Evolutionary conservation across 2,329 filamentous ascomycete species (phyloP), one percentile per base, ranked within the genome.

Genomic region (Venturia pyrina): DNA sequence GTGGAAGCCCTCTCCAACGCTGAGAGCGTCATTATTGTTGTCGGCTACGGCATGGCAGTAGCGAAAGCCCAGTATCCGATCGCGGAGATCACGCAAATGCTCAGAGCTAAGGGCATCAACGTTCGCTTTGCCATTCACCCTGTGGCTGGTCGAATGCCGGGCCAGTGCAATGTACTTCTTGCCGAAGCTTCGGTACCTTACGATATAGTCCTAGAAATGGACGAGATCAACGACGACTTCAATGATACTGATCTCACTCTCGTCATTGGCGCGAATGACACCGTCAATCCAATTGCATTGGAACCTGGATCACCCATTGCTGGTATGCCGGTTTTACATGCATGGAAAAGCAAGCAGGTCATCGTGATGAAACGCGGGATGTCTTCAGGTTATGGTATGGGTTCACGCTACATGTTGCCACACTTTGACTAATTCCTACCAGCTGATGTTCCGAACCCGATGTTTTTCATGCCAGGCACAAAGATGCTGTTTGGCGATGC

Each of bases 171-270:
- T 72, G 91, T 96, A 4, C 81, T 96, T 2, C 85, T 96, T 17
- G 92, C 92, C 0, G 92, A 96, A 75, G 92, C 92, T 0, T 88
- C 85, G 43, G 92, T 96, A n/a, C 60, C 60, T 21, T 62, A 62
- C 17, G 60, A 62, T 15, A 62, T 62, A 15, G 60, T 62, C 37
- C 40, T 62, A 17, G 60, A 62, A 78, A 96, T 96, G 91, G 92
- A 96, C 71, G 92, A 96, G 79, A 96, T 96, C 78, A 96, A 96
- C 75, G 91, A 96, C 68, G 91, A 96, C 72, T 96, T 96, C 75
- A 77, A 82, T 7, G 89, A 95, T 37, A 96, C 92, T 0, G 92
- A 96, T 71, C 81, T 96, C 11, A 92, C 90, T 0, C 84, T 96
- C 3, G 91, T 96, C 0, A 96, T 96, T 72, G 92, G 92, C 3